Conservation (phyloP, 2,329 filamentous ascomycete genomes). For the Fusarium veterinarium region DNA sequence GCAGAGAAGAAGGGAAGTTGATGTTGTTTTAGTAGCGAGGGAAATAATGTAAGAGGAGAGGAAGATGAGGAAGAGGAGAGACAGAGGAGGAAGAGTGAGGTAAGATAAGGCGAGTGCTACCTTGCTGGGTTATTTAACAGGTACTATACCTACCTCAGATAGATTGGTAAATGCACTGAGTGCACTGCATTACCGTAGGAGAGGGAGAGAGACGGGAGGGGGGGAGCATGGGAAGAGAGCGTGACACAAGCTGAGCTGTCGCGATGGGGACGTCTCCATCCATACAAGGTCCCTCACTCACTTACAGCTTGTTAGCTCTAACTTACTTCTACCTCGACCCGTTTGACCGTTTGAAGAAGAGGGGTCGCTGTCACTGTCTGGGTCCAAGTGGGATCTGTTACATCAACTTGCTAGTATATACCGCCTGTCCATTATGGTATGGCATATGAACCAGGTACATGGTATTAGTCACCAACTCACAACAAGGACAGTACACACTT, state of each 20-base stretch:
- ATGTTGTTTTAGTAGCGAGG: not conserved
- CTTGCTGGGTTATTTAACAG: slow-evolving; percentile 8
- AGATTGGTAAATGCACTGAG: not conserved
- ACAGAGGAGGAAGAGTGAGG: not conserved
- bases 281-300: not conserved
- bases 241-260: slow-evolving; percentile 12
- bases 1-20: slow-evolving; percentile 8
- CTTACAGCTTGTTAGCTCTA: not conserved
- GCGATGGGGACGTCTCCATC: not conserved
- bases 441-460: not conserved
- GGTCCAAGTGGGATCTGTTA: not conserved
- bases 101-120: slow-evolving; percentile 27
- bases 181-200: not conserved
- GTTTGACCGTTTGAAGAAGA: slow-evolving; percentile 3
- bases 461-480: not conserved
- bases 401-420: slow-evolving; percentile 2
- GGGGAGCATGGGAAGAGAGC: not conserved
- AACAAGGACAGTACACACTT: not conserved
- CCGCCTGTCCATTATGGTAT: not conserved
- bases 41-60: slow-evolving; percentile 8
- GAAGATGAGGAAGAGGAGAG: not conserved
- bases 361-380: not conserved
- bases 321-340: not conserved
- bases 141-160: slow-evolving; percentile 7
- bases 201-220: not conserved